Evolutionary conservation across 495 filamentous ascomycete species (phyloP), one percentile per base, ranked within the genome.

Genomic region (Thozetella sp.): DNA sequence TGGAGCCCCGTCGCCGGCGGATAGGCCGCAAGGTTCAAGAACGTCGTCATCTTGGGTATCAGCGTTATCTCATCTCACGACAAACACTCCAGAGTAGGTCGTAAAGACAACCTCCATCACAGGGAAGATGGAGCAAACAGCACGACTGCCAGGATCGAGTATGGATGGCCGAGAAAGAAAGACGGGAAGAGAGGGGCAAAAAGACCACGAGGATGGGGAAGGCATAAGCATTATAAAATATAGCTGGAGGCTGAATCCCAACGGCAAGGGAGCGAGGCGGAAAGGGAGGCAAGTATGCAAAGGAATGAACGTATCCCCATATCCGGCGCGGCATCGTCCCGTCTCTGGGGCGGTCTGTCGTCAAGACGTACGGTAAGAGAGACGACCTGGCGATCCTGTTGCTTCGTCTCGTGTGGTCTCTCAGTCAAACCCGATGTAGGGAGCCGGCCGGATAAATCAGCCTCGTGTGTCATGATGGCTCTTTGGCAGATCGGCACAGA

Each of bases 371-470:
- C 58, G 55, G 34, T 25, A 56, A 45, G 56, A 30, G 23, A 56
- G 60, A 26, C 57, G 65, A 70, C 67, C 64, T 61, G 51, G 58
- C 25, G 60, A 63, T 62, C 60, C 63, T 68, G 63, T 69, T 60
- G 63, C 65, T 25, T 67, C 58, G 56, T 56, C 58, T 63, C 57
- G 34, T 51, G 34, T 55, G 24, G 57, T 34, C 57, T 61, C 64
- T 65, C 40, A 60, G 10, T n/a, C 9, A 48, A 19, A 48, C 43
- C 43, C 43, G 60, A 69, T 66, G 64, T 46, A 59, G 50, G 64
- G 30, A 27, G 25, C 64, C 63, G 60, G 63, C 64, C 70, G 68
- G 72, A 64, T 73, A 72, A 74, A 75, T 70, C 67, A 63, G 63
- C 62, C 60, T 72, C 61, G 58, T 73, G 70, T 72, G 56, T 71